Evolutionary conservation across 331 rosid genomes (phyloP), one percentile per base, ranked within the genome.

Genomic region (Dryas integrifolia): DNA sequence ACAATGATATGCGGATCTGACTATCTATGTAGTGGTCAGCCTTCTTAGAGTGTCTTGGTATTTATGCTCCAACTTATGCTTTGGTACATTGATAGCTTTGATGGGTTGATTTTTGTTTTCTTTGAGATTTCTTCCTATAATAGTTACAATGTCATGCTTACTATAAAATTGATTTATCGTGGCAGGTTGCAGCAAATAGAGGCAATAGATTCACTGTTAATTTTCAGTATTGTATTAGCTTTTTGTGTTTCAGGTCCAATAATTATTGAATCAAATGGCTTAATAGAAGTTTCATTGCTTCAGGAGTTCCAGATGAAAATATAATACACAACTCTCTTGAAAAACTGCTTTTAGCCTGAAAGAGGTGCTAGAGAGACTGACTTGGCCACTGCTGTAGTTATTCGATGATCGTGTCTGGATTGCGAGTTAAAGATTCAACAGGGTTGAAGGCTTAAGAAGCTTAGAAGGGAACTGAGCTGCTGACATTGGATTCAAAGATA

Each of bases 281-380:
- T 7, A 30, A 24, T 9, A 7, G 15, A 47, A 26, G 51, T 39
- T 12, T 65, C 55, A 46, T 46, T 11, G 13, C 11, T 21, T 4
- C 55, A 65, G 70, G 70, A 45, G 70, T 45, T 45, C 55, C 7
- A 2, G 70, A 16, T 46, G 2, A 24, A 50, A 21, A 18, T 21
- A 6, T 7, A 7, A 46, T 6, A 65, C 12, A 9, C 18, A 9
- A 13, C 18, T 10, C 5, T 3, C 45, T 26, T 48, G 44, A 67
- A 45, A 30, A 6, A 24, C 58, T 67, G 71, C 14, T 30, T 48
- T 67, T 30, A 30, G 58, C 16, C 45, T 67, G 71, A 67, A 67
- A 48, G 7, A 45, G 18, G 58, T 68, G 47, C 59, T 50, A 38
- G 14, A 57, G 45, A 51, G 48, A 35, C 15, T 5, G 10, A 35